Percentiles rank a stretch among this genome's conserved stretches.
Evolutionary conservation across 106 monocot species (phyloP).

Genomic region (Allium fistulosum): DNA sequence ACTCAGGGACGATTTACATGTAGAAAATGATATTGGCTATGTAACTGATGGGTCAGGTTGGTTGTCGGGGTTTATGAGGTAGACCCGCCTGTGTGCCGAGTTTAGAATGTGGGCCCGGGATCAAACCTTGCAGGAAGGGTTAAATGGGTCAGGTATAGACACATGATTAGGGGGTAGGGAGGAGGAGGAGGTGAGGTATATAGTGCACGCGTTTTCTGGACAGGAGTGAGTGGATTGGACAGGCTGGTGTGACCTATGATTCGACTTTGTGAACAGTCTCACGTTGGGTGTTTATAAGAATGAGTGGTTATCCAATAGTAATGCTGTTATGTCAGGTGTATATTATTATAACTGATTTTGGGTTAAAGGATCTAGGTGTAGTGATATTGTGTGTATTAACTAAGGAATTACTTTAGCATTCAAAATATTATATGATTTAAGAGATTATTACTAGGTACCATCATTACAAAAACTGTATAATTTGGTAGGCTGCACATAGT

Average conservation of each 20-base stretch:
- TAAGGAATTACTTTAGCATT: too few relatives aligned
- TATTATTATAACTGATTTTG: too few relatives aligned
- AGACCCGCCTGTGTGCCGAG: conserved; percentile 19
- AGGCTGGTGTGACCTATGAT: conserved; percentile 7
- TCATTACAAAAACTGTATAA: too few relatives aligned
- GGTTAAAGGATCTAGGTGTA: too few relatives aligned
- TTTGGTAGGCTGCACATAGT: too few relatives aligned
- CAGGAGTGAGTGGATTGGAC: too few relatives aligned
- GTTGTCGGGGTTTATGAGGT: conserved; percentile 14
- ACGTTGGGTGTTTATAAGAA: too few relatives aligned
- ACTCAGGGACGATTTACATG: conserved; percentile 52
- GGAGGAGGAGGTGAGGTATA: conserved; percentile 20
- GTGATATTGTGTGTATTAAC: too few relatives aligned
- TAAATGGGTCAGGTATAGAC: conserved; percentile 18
- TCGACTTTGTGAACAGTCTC: conserved; percentile 10
- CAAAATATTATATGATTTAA: too few relatives aligned
- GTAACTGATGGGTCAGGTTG: conserved; percentile 19
- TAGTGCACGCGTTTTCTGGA: conserved; percentile 13
- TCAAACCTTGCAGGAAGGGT: conserved; percentile 15
- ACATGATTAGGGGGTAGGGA: conserved; percentile 3
- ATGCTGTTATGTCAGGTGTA: too few relatives aligned
- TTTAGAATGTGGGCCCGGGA: conserved; percentile 25
- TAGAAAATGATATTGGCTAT: conserved; percentile 14
- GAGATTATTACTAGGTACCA: too few relatives aligned
- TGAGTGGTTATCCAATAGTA: too few relatives aligned